Evolutionary conservation across 192 early-diverging fungal genomes (phyloP), one percentile per base, ranked within the genome.

Genomic region (Coemansia reversa): DNA sequence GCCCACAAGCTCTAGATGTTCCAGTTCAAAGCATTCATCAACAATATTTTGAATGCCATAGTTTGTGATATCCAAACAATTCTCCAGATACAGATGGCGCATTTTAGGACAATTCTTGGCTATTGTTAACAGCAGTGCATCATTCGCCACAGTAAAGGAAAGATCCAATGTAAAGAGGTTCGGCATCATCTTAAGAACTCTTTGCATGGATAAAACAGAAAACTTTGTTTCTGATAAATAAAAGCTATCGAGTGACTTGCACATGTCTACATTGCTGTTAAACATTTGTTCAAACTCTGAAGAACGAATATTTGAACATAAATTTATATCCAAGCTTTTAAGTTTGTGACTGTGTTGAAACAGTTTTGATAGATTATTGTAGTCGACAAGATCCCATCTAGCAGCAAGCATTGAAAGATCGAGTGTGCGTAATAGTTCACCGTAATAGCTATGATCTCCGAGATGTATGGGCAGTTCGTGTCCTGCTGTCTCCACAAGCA

Each of bases 361-460:
- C 5, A 74, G 24, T 2, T 39, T 55, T 18, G 57, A 24, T 11
- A 74, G 28, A 4, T 60, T 18, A 23, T 42, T 19, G 45, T 58
- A 60, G 45, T 56, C 35, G 11, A 74, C 29, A 23, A 32, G 58
- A 20, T 74, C 72, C 72, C 72, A 74, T 14, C 72, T 55, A 3
- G 62, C 66, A 18, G 30, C 51, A 7, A 74, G 52, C 72, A 74
- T 67, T 5, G 57, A 55, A 14, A 74, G 42, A 49, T 74, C 66
- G 14, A 74, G 48, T 8, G 16, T 32, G 20, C 58, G 42, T n/a
- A 64, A 45, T 14, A 74, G 49, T 22, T 45, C 39, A 28, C 72
- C 72, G 19, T 74, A 74, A 4, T 7, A 7, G 20, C 19, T 20
- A 18, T 60, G 39, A 39, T 49, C 20, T 28, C 55, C 50, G 11